Base-by-base conservation (phyloP, 2,329 filamentous ascomycete species). In the Bimuria novae-zelandiae region DNA sequence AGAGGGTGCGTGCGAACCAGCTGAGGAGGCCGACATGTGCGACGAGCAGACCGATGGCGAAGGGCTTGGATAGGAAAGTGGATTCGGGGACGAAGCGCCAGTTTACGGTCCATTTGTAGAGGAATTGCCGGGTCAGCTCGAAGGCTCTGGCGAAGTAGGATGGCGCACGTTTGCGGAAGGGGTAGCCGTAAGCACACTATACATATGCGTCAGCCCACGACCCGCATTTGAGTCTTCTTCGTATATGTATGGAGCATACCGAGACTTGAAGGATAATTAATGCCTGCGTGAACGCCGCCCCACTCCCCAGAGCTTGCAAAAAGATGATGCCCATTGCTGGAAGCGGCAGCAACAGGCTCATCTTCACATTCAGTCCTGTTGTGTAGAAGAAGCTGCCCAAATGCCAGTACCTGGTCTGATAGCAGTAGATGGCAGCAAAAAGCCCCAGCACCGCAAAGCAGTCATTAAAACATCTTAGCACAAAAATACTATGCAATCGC, bases 41-140 rank as follows among this genome's bases (percentile, higher is more conserved):
- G 1, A 74, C 79, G 22, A 96, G 79, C 45, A 97, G 80, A 12
- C 76, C 73, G 16, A 87, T 63, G 22, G 91, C 84, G 69, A 96
- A 95, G 1, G 77, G 71, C 54, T 78, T 83, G 61, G 85, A 88
- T 41, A 95, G 81, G 65, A 99, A 99, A 0, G 78, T 75, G 6
- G 89, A 84, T 74, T 97, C 92, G 14, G 89, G 87, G n/a, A 97
- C 76, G 71, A 97, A 97, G 49, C 92, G 86, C 94, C 94, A 99
- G 75, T 99, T 99, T 62, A 99, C 94, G 0, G 94, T 99, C 94
- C 94, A 99, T 76, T 93, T 92, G 80, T 93, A 97, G 65, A 96
- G 82, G 76, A 99, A 99, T 64, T 90, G 86, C 49, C 94, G 83
- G 41, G 89, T 92, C 53, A 99, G 82, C 76, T 99, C 92, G 70